phyloP scores from a whole-genome alignment of 2,329 filamentous ascomycete species.

The Blastomyces emzantsi region DNA sequence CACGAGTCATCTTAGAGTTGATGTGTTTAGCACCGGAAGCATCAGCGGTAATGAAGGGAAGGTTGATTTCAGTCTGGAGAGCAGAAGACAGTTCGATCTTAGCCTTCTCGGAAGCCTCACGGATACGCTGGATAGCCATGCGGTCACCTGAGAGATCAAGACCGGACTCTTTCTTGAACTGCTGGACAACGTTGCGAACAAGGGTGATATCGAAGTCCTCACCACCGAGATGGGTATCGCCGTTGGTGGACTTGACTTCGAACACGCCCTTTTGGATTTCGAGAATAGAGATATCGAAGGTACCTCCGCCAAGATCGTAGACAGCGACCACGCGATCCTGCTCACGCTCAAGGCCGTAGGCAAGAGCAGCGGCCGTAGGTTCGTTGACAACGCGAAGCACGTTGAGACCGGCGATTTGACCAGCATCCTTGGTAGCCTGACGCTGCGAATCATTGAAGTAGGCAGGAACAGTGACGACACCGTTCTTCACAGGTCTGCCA shows the following conservation, averaged over 20 bases:
- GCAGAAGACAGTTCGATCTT: slow-evolving; percentile 98
- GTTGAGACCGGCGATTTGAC: slow-evolving; percentile 91
- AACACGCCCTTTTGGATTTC: slow-evolving; percentile 98
- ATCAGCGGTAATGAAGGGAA: slow-evolving; percentile 97
- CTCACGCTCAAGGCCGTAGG: slow-evolving; percentile 94
- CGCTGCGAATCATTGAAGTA: slow-evolving; percentile 99
- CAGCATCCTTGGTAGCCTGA: slow-evolving; percentile 96
- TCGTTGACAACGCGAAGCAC: slow-evolving; percentile 98
- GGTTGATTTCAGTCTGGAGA: slow-evolving; percentile 92
- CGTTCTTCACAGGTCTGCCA: slow-evolving; percentile 85
- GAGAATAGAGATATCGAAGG: slow-evolving; percentile 96
- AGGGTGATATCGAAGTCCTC: slow-evolving; percentile 96
- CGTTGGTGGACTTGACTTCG: slow-evolving; percentile 98
- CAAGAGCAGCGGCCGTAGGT: slow-evolving; percentile 89
- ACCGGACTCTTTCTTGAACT: slow-evolving; percentile 93
- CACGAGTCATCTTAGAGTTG: slow-evolving; percentile 84
- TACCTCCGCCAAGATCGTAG: slow-evolving; percentile 97
- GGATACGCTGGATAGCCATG: slow-evolving; percentile 98
- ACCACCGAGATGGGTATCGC: slow-evolving; percentile 96
- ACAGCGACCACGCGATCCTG: slow-evolving; percentile 82
- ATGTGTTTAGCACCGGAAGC: slow-evolving; percentile 96
- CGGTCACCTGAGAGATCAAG: slow-evolving; percentile 86
- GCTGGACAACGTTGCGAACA: slow-evolving; percentile 83
- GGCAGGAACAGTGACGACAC: slow-evolving; percentile 90
- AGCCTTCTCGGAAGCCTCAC: slow-evolving; percentile 96